Percentiles rank a stretch among this genome's conserved stretches.
Conservation (phyloP, 164 flowering plant genomes). For the Liquidambar formosana region DNA sequence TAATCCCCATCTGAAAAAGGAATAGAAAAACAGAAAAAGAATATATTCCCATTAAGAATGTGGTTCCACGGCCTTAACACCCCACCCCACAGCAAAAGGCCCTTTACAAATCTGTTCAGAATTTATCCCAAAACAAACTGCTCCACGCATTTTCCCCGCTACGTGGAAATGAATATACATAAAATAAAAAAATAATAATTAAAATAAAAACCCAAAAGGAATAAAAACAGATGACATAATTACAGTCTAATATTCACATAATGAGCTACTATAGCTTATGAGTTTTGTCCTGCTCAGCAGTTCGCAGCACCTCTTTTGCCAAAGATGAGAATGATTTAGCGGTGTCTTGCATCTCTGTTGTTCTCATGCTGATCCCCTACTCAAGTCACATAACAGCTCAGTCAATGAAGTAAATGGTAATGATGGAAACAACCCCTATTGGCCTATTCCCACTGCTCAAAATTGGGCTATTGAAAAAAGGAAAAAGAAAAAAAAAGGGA, state of each 20-base stretch:
- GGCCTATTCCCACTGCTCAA: too few species aligned
- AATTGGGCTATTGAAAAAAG: too few species aligned
- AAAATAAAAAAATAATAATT: background rate
- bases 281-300: slow-evolving; percentile 48
- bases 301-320: slow-evolving; percentile 69
- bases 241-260: background rate
- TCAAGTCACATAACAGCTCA: background rate
- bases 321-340: slow-evolving; percentile 77
- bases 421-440: too few species aligned
- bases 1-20: too few species aligned
- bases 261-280: slow-evolving; percentile 13
- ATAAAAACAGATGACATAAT: background rate
- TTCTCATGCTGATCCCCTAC: slow-evolving; percentile 66
- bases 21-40: background rate
- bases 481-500: background rate
- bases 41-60: background rate
- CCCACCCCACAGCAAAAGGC: background rate
- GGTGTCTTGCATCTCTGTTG: slow-evolving; percentile 77
- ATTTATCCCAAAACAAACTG: background rate
- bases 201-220: background rate
- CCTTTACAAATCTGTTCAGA: background rate
- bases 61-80: too few species aligned
- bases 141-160: too few species aligned
- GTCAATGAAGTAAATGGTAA: background rate
- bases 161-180: background rate